Base-by-base conservation (phyloP, 306 rosid genomes). In the Chamaecrista fasciculata region DNA sequence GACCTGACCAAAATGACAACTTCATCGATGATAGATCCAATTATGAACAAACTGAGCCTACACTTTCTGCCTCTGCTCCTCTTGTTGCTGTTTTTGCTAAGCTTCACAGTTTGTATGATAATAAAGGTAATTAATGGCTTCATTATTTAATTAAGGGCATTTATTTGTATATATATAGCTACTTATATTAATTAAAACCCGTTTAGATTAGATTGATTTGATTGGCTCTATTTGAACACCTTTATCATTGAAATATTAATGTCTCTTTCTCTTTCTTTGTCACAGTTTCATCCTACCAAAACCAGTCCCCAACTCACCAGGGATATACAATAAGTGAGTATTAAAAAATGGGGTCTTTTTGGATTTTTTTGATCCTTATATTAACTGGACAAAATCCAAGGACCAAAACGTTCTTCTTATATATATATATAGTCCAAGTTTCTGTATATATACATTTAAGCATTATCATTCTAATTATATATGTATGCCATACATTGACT, bases 21-120 rank as follows among this genome's bases (percentile, higher is more conserved):
- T 92, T 81, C 73, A 56, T 72, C 0, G 92, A 92, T 56, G 95
- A 92, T 10, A 82, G 96, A 53, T 84, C 96, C 63, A 81, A 79
- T 40, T 92, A 92, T 74, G 98, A 92, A 75, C 89, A 88, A 67
- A 84, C 96, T 31, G 98, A 92, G 77, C 96, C 98, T 10, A 87
- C 98, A 11, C 63, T 87, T 6, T 78, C 98, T 9, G 91, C 86
- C 43, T 26, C 77, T 62, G 98, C 91, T 68, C 93, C 98, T 23
- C 95, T 92, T 20, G 46, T 92, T 7, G 96, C 88, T 56, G 84
- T 92, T 58, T 87, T 92, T 48, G 83, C 96, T 14, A 92, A 89
- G 86, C 79, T 92, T 73, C 95, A 89, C 31, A 80, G 78, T 77
- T 62, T 78, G 24, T 76, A 78, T 71, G 89, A 84, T 49, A 55